These are phyloP conservation scores for Xerocomus potaroensis DNA, from an alignment of 768 basidiomycete species.

Conservation along the genomic window DNA sequence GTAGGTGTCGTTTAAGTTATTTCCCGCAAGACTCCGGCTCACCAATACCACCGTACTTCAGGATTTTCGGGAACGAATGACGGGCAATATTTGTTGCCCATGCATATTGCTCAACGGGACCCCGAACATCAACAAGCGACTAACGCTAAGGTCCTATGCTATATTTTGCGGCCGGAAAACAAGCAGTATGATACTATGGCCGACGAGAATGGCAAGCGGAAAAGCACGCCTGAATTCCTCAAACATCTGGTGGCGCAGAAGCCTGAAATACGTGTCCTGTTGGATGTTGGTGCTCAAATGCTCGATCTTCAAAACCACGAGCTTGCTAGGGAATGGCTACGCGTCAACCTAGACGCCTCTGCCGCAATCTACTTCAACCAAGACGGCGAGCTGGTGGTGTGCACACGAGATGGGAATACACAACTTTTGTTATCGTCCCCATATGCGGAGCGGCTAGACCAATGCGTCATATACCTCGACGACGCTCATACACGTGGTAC, in stretches of 20 bases:
- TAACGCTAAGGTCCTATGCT: conserved; percentile 13
- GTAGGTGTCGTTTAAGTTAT: too few relatives aligned
- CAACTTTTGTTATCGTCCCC: conserved; percentile 37
- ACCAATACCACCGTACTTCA: conserved; percentile 5
- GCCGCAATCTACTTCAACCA: conserved; percentile 25
- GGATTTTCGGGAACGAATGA: conserved; percentile 38
- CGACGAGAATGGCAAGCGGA: not conserved
- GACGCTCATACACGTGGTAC: conserved; percentile 17
- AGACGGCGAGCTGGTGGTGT: conserved; percentile 16
- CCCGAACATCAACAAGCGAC: conserved; percentile 11
- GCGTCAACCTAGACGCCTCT: conserved; percentile 1
- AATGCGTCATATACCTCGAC: conserved; percentile 12
- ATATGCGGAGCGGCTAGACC: conserved; percentile 1
- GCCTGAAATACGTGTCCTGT: conserved; percentile 37
- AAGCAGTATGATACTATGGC: conserved; percentile 7
- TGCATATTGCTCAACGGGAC: conserved; percentile 24
- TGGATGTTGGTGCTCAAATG: conserved; percentile 54
- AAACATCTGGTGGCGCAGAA: conserved; percentile 26
- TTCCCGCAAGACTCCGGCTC: not conserved
- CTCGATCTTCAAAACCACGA: conserved; percentile 41
- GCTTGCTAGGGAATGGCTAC: conserved; percentile 39
- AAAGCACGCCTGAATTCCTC: conserved; percentile 25
- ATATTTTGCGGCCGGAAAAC: conserved; percentile 22
- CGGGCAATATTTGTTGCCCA: conserved; percentile 32
- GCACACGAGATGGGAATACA: conserved; percentile 33